phyloP scores from a whole-genome alignment of 2,329 filamentous ascomycete species.

The Graphilbum fragrans region DNA sequence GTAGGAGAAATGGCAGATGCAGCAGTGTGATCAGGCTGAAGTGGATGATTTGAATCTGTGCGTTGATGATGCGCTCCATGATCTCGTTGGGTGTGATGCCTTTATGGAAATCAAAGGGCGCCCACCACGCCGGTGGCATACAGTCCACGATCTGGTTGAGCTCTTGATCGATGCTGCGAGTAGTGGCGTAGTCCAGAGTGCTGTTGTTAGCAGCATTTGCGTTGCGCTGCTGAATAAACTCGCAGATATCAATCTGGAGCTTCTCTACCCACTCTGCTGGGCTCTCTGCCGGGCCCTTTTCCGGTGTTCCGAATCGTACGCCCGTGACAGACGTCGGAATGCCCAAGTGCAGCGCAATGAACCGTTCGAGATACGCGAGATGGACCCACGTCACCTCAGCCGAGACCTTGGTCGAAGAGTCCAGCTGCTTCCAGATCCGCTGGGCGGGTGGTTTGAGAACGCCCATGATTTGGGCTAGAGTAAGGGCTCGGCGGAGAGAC shows the following conservation, averaged over 20 bases:
- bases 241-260: slow-evolving; percentile 19
- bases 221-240: slow-evolving; percentile 23
- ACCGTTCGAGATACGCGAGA: slow-evolving; percentile 30
- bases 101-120: neutral
- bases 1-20: slow-evolving; percentile 15
- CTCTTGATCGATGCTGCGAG: slow-evolving; percentile 22
- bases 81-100: neutral
- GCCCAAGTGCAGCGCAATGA: slow-evolving; percentile 32
- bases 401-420: slow-evolving; percentile 16
- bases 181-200: slow-evolving; percentile 14
- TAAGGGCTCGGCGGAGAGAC: slow-evolving; percentile 28
- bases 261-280: slow-evolving; percentile 18
- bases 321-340: slow-evolving; percentile 3
- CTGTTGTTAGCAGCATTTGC: slow-evolving; percentile 8
- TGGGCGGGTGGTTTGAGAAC: neutral
- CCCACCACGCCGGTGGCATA: slow-evolving; percentile 31
- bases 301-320: neutral
- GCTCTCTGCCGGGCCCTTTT: neutral
- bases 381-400: slow-evolving; percentile 30
- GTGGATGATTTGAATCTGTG: slow-evolving; percentile 23
- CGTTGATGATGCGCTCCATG: slow-evolving; percentile 5
- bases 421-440: slow-evolving; percentile 2
- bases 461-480: slow-evolving; percentile 10
- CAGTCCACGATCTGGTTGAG: slow-evolving; percentile 21
- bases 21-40: slow-evolving; percentile 27